Evolutionary conservation across 2,329 filamentous ascomycete species (phyloP), one percentile per base, ranked within the genome.

Genomic region (Pseudogymnoascus verrucosus): DNA sequence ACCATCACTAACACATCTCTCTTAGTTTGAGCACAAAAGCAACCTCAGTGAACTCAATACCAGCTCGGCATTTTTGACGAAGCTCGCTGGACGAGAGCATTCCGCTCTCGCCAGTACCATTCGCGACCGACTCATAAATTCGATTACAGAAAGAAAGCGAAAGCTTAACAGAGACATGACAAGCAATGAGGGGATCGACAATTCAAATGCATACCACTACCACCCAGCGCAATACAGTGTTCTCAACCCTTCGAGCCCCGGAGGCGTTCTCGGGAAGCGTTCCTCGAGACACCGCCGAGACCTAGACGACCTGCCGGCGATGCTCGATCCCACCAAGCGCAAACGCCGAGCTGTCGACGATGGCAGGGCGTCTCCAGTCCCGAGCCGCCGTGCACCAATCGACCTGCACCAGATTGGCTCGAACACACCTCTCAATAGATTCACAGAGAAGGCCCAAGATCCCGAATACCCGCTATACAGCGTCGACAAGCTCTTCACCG

Each of bases 191-290:
- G 47, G 34, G 7, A 87, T 89, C 62, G 82, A 83, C 65, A 86
- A 89, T 71, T 83, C 83, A 28, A 87, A 83, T 54, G 85, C 86
- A 16, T 76, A 88, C 26, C 80, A 88, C 36, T 77, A 89, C 62
- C 86, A 89, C 69, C 86, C 86, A 14, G 88, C 85, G 67, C 86
- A 89, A 71, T 89, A 86, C 73, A 86, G 84, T 71, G 78, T 88
- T 62, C 82, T 82, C 62, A 87, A 88, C 73, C 86, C 84, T 19
- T 77, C 82, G 31, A 88, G 84, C 71, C 86, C 85, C 14, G 84
- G 84, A 44, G 86, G 85, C 42, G 78, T 83, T 19, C 84, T 87
- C 64, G 80, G 80, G 65, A 89, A 89, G 76, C 80, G 86, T 65
- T 80, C 84, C 26, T 88, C 85, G 12, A 78, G 86, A 64, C 76